phyloP scores from a whole-genome alignment of 2,329 filamentous ascomycete genomes.

The Coniella vitis region DNA sequence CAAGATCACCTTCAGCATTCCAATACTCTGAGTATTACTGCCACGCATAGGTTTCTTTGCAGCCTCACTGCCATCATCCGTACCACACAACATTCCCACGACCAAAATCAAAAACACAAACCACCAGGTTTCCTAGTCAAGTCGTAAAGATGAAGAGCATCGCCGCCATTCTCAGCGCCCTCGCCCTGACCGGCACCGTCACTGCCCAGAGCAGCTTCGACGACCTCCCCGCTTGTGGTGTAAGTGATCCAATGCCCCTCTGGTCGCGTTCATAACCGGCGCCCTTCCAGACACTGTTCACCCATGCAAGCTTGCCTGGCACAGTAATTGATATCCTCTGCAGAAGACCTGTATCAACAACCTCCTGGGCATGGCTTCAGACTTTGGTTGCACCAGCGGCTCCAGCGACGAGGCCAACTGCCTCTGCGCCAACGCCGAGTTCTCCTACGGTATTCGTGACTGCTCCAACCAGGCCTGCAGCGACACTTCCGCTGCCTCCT shows the following conservation, averaged over 20 bases:
- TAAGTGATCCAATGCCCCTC: constrained; percentile 31
- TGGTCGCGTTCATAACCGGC: constrained; percentile 14
- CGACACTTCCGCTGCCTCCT: constrained; percentile 25
- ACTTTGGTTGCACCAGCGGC: constrained; percentile 36
- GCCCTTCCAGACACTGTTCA: not conserved
- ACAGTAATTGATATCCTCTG: not conserved
- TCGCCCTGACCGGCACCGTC: constrained; percentile 33
- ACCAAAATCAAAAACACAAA: not conserved
- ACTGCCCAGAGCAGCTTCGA: constrained; percentile 32
- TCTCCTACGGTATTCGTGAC: constrained; percentile 44
- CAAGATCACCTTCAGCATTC: constrained; percentile 2
- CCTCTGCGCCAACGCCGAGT: constrained; percentile 41
- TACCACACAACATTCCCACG: constrained; percentile 11
- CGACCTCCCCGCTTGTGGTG: constrained; percentile 44
- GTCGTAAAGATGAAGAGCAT: constrained; percentile 44
- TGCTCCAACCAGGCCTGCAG: constrained; percentile 40
- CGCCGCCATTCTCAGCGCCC: constrained; percentile 31
- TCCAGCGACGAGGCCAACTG: constrained; percentile 32
- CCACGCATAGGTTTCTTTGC: constrained; percentile 6
- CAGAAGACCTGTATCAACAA: constrained; percentile 43
- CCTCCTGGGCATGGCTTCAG: constrained; percentile 40
- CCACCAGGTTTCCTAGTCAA: constrained; percentile 1
- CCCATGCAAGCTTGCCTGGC: not conserved
- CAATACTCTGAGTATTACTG: constrained; percentile 11
- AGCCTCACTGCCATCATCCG: constrained; percentile 8